Evolutionary conservation across 805 yeast species (phyloP).

Genomic region (Candida parachauliodes): DNA sequence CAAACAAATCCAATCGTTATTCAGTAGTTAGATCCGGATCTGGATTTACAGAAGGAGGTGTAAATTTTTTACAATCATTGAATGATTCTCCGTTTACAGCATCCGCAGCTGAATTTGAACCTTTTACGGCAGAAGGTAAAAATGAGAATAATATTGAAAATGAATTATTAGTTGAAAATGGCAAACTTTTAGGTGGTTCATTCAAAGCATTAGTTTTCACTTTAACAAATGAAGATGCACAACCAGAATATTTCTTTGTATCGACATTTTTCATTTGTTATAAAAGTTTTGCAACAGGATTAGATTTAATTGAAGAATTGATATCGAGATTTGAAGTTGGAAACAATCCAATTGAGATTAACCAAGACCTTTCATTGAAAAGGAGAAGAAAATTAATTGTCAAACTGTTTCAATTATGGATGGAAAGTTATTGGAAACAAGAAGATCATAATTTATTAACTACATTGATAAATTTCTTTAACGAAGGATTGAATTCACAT

Average conservation of each 20-base stretch:
- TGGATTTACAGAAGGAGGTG: conserved; percentile 46
- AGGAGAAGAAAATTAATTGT: conserved; percentile 66
- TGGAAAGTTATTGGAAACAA: conserved; percentile 84
- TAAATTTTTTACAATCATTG: conserved; percentile 37
- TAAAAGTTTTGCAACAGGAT: conserved; percentile 64
- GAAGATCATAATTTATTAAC: conserved; percentile 60
- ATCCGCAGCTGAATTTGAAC: conserved; percentile 33
- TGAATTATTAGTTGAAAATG: conserved; percentile 54
- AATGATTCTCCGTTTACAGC: conserved; percentile 28
- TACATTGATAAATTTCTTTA: conserved; percentile 71
- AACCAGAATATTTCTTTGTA: conserved; percentile 64
- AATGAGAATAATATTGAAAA: conserved; percentile 20
- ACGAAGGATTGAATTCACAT: conserved; percentile 62
- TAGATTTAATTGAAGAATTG: conserved; percentile 64
- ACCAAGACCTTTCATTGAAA: conserved; percentile 37
- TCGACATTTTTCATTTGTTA: conserved; percentile 77
- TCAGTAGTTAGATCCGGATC: conserved; percentile 51
- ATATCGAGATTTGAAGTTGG: conserved; percentile 59
- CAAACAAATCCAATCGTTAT: conserved; percentile 38
- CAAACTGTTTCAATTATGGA: conserved; percentile 74
- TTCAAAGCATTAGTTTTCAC: conserved; percentile 64
- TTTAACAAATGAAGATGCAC: conserved; percentile 60
- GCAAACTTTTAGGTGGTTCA: conserved; percentile 63
- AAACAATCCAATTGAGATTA: conserved; percentile 15
- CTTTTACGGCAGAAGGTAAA: conserved; percentile 21